Percentiles rank a stretch among this genome's conserved stretches.
phyloP scores from a whole-genome alignment of 1,284 basidiomycete species.

The Apiotrichum montevideense region DNA sequence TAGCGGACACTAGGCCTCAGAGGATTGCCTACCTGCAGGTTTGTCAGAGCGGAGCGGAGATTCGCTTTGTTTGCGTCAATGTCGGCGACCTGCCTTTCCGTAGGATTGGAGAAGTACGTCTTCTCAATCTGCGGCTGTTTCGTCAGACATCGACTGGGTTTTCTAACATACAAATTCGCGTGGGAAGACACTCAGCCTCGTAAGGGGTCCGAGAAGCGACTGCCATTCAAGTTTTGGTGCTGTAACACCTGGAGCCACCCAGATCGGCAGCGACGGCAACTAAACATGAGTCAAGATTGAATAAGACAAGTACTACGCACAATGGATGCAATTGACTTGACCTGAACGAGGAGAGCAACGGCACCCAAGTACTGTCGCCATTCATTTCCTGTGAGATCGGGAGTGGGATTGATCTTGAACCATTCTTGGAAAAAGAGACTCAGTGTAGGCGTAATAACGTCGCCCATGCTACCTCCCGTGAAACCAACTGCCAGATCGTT shows the following conservation, averaged over 20 bases:
- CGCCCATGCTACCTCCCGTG: slow-evolving; percentile 43
- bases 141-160: not conserved
- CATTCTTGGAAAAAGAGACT: slow-evolving; percentile 46
- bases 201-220: slow-evolving; percentile 70
- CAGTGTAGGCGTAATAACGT: slow-evolving; percentile 49
- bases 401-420: slow-evolving; percentile 40
- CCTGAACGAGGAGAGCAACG: slow-evolving; percentile 68
- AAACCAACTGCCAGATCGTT: slow-evolving; percentile 49
- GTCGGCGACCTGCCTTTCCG: slow-evolving; percentile 65
- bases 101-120: slow-evolving; percentile 76
- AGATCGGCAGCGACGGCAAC: slow-evolving; percentile 44
- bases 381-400: slow-evolving; percentile 47
- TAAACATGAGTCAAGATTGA: slow-evolving; percentile 14
- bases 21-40: slow-evolving; percentile 58
- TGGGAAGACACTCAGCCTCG: slow-evolving; percentile 73
- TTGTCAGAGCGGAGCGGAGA: slow-evolving; percentile 71
- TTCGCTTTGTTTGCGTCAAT: slow-evolving; percentile 78
- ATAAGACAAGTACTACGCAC: slow-evolving; percentile 34
- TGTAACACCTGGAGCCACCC: slow-evolving; percentile 40
- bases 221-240: slow-evolving; percentile 53
- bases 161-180: slow-evolving; percentile 67
- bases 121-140: slow-evolving; percentile 65
- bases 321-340: slow-evolving; percentile 77
- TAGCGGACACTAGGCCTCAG: not conserved
- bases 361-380: slow-evolving; percentile 87